Evolutionary conservation across 2,329 filamentous ascomycete species (phyloP), one percentile per base, ranked within the genome.

Genomic region (Ceratocystis smalleyi): DNA sequence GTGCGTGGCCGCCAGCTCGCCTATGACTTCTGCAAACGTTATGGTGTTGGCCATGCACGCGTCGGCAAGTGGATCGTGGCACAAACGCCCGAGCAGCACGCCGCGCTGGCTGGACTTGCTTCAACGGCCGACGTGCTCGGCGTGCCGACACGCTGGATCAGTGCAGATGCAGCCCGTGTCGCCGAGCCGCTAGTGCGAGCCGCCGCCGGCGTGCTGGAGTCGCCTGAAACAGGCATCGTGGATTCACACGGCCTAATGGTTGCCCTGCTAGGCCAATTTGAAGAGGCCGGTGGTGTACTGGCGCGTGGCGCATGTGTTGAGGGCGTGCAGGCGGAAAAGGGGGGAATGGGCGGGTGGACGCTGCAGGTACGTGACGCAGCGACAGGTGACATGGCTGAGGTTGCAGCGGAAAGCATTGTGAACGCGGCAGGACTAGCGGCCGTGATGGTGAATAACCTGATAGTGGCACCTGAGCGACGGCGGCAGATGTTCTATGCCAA

Each of bases 11-110:
- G 86, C 69, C 72, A 85, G 40, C 78, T 90, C 72, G 78, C 97
- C 66, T 99, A 99, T 75, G 79, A 78, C 3, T 82, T 95, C 51
- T 96, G 92, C 77, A 74, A 76, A 4, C 76, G 76, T 65, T 77
- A 88, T 70, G 74, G 75, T 65, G 87, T 99, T 61, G 83, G 83
- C 0, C 82, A 94, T 75, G 79, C 79, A 63, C 86, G 86, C 72
- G 88, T 84, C 27, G 91, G 91, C 66, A 97, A 96, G 77, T 96
- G 92, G 91, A 88, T 97, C 70, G 88, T 97, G 1, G 92, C 92
- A 0, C 94, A 97, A 76, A 87, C 84, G 62, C 78, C 79, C 1
- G 76, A 75, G 59, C 89, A 97, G 76, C 80, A 82, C 71, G 79
- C 77, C n/a, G 83, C 83, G 55, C 82, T 81, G 1, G 74, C 84